Conservation (phyloP, 495 filamentous ascomycete genomes). For the Mycothermus thermophilus region DNA sequence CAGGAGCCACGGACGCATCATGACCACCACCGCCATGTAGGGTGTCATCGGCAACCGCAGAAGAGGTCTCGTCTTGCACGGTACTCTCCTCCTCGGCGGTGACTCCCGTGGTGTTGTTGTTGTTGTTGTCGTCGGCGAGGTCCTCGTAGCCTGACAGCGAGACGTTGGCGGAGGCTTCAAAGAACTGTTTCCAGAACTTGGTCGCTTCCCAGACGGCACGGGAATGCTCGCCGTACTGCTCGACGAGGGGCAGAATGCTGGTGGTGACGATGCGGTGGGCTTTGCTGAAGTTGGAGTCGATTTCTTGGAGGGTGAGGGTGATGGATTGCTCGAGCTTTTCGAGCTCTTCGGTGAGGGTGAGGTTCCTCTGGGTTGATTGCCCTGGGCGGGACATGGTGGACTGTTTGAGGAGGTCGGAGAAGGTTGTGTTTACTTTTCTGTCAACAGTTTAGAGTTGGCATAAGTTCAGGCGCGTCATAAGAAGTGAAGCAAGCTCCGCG, state of each 20-base stretch:
- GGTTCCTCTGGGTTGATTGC: constrained; percentile 43
- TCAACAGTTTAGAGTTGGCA: constrained; percentile 7
- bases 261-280: constrained; percentile 93
- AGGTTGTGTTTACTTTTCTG: constrained; percentile 4
- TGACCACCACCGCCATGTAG: constrained; percentile 20
- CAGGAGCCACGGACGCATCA: constrained; percentile 21
- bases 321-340: constrained; percentile 96
- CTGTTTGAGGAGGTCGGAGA: too few relatives aligned
- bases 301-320: constrained; percentile 93
- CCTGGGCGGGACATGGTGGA: constrained; percentile 31
- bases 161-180: constrained; percentile 94
- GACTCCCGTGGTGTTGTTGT: constrained; percentile 34
- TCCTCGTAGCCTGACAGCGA: constrained; percentile 95
- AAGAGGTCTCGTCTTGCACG: constrained; percentile 24
- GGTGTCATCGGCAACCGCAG: constrained; percentile 1
- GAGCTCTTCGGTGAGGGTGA: constrained; percentile 84
- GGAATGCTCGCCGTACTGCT: constrained; percentile 90
- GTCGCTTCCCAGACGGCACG: constrained; percentile 92
- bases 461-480: constrained; percentile 6
- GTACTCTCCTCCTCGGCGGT: constrained; percentile 22
- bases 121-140: constrained; percentile 41
- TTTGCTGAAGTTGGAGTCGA: constrained; percentile 95
- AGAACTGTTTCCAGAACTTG: constrained; percentile 99
- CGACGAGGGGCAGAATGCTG: constrained; percentile 86
- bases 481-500: background rate